Conservation (phyloP, 441 rosid species). For the Arabidopsis hybrid region DNA sequence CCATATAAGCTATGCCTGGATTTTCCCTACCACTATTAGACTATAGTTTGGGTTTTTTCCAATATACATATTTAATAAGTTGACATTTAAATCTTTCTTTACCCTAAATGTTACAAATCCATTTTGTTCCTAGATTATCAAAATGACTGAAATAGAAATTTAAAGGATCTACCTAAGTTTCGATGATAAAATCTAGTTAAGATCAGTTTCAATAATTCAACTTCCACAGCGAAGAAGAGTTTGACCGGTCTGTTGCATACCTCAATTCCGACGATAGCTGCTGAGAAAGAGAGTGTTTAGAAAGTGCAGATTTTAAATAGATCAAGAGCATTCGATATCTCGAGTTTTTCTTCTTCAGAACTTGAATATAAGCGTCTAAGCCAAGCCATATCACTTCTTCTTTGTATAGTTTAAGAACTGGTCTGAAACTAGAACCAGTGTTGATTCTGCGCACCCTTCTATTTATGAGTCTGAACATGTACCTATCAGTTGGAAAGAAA, state of each 20-base stretch:
- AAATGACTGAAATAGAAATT: not conserved
- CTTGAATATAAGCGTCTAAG: constrained; percentile 66
- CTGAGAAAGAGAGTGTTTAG: constrained; percentile 43
- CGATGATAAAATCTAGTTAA: constrained; percentile 2
- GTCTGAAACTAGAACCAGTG: constrained; percentile 44
- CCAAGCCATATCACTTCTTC: constrained; percentile 92
- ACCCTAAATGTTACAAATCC: not conserved
- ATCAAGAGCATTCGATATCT: constrained; percentile 58
- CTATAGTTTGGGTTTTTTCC: not conserved
- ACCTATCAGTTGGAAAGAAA: constrained; percentile 48
- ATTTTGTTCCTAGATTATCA: not conserved
- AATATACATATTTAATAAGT: not conserved
- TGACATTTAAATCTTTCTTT: not conserved
- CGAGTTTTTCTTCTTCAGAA: constrained; percentile 68
- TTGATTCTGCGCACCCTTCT: constrained; percentile 54
- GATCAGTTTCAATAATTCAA: constrained; percentile 31
- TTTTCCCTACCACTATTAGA: constrained; percentile 7
- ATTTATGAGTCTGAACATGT: constrained; percentile 60
- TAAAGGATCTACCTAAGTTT: constrained; percentile 50
- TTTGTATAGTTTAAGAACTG: constrained; percentile 52
- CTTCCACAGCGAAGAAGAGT: constrained; percentile 79
- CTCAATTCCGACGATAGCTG: constrained; percentile 48
- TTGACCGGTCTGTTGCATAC: constrained; percentile 63
- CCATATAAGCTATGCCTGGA: constrained; percentile 29
- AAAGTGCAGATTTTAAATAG: constrained; percentile 52